Evolutionary conservation across 768 basidiomycete species (phyloP).

Genomic region (Suillus luteus): DNA sequence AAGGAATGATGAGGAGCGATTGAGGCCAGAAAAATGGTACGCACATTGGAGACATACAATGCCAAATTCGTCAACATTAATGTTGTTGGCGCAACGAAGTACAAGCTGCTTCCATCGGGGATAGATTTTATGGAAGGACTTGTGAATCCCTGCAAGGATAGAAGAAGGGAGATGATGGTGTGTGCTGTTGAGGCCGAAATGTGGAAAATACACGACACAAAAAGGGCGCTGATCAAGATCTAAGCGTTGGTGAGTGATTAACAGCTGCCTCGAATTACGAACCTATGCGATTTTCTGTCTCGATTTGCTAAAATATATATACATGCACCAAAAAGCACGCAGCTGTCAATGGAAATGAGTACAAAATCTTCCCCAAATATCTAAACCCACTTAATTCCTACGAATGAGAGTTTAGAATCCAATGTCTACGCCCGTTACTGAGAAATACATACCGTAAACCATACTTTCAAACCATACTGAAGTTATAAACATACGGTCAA

Average conservation of each 20-base stretch:
- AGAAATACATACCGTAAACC: constrained; percentile 4
- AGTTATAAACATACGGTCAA: constrained; percentile 9
- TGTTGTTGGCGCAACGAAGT: not conserved
- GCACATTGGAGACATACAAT: constrained; percentile 10
- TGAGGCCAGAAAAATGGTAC: not conserved
- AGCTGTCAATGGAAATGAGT: constrained; percentile 8
- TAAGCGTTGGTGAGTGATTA: not conserved
- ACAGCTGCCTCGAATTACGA: not conserved
- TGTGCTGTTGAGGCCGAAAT: constrained; percentile 11
- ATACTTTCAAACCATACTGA: constrained; percentile 10
- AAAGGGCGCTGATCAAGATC: constrained; percentile 5
- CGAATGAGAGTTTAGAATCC: not conserved
- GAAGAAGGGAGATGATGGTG: constrained; percentile 9
- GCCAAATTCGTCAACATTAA: constrained; percentile 8
- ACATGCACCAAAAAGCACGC: constrained; percentile 12
- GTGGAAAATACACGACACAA: constrained; percentile 9
- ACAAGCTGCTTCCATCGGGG: not conserved
- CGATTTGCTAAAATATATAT: constrained; percentile 7
- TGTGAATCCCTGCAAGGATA: constrained; percentile 7
- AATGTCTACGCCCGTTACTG: not conserved
- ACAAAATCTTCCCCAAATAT: not conserved
- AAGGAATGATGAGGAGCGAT: not conserved
- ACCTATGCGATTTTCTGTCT: constrained; percentile 5
- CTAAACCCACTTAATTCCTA: constrained; percentile 13
- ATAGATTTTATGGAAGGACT: not conserved